phyloP scores from a whole-genome alignment of 2,329 filamentous ascomycete genomes.

The Monosporascus cannonballus region DNA sequence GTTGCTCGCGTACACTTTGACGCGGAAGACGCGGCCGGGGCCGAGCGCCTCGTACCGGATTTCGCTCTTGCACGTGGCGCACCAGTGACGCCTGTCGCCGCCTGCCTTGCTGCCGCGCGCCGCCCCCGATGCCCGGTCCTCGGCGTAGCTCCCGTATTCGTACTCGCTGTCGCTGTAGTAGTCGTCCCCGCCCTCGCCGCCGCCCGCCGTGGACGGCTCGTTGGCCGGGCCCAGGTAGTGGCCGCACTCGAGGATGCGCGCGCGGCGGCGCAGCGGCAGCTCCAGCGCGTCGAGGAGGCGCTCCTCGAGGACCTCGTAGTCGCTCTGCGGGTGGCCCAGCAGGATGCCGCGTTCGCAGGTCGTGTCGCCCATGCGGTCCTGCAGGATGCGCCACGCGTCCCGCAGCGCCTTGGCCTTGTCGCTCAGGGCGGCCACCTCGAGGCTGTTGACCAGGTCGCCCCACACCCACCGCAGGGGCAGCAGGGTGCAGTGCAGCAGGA shows the following conservation, averaged over 20 bases:
- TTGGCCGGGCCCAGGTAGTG: slow-evolving; percentile 65
- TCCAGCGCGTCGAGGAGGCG: slow-evolving; percentile 69
- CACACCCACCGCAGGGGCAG: slow-evolving; percentile 65
- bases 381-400: slow-evolving; percentile 60
- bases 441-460: slow-evolving; percentile 44
- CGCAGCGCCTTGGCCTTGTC: slow-evolving; percentile 44
- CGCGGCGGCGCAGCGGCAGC: slow-evolving; percentile 56
- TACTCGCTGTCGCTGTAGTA: slow-evolving; percentile 24
- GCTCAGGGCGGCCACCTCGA: slow-evolving; percentile 26
- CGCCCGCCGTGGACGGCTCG: slow-evolving; percentile 35
- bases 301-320: slow-evolving; percentile 76
- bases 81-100: slow-evolving; percentile 45
- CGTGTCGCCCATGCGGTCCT: slow-evolving; percentile 66
- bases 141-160: slow-evolving; percentile 14
- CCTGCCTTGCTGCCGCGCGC: not conserved
- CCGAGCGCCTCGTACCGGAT: slow-evolving; percentile 50
- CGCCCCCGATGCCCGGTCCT: slow-evolving; percentile 1
- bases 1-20: slow-evolving; percentile 92
- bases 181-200: slow-evolving; percentile 41
- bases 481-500: slow-evolving; percentile 72
- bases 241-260: slow-evolving; percentile 67
- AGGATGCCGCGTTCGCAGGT: slow-evolving; percentile 69
- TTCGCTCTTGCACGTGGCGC: slow-evolving; percentile 47
- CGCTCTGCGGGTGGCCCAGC: slow-evolving; percentile 70
- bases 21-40: slow-evolving; percentile 56